Base-by-base conservation (phyloP, 305 asterid species). In the Coffea humblotiana region DNA sequence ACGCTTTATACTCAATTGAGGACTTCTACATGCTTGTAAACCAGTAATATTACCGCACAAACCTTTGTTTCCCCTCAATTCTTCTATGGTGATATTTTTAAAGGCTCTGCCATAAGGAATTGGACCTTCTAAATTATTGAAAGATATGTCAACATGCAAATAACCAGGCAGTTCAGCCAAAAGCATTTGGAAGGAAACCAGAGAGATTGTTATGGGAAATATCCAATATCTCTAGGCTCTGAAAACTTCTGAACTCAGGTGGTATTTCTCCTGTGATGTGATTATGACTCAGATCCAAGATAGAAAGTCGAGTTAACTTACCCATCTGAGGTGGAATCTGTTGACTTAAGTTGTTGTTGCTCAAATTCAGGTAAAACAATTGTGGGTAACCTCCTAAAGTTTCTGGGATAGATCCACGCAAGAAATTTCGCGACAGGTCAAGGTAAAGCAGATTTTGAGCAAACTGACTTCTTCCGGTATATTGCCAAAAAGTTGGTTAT, bases 21-120 rank as follows among this genome's bases (percentile, higher is more conserved):
- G 60, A 1, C 0, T 54, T 16, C 63, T 0, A 52, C 84, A 84
- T 0, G 74, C 56, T 2, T 1, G 48, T 65, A 84, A 21, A 0
- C 76, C 87, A 0, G 29, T 66, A 5, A 81, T 74, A 68, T 81
- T 72, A 0, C 87, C 87, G 0, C 87, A 84, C 40, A 84, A 51
- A 48, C 74, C 72, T 15, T 32, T 78, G 16, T 84, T 84, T 25
- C 87, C 87, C 61, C 70, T 10, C 0, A 84, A 72, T 45, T 60
- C 27, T 37, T 72, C 78, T 29, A 79, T 47, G 16, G 78, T 56
- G 27, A 77, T 72, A 19, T 69, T 74, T 21, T 0, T 18, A 40
- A 80, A 84, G 11, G 82, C 77, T 40, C 13, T 27, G 10, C 69
- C 77, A 15, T 7, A 37, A 1, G 82, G 87, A 8, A 81, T 48